Base-by-base conservation (phyloP, 345 rosid species). In the Iberis pinnata region DNA sequence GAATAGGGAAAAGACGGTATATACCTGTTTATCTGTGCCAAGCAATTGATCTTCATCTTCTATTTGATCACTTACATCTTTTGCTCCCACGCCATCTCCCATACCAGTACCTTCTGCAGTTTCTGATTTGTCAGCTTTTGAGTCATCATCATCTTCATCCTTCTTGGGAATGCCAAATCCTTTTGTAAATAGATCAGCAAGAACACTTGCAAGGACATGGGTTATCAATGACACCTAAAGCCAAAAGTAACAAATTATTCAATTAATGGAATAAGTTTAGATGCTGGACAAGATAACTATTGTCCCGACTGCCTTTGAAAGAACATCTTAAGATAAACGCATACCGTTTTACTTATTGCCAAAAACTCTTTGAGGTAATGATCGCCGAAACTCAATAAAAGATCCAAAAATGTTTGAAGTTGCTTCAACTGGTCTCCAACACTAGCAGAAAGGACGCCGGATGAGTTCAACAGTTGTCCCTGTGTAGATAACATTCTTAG, bases 1-100 rank as follows among this genome's bases (percentile, higher is more conserved):
- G 22, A 20, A 32, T 53, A 18, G 39, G 49, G 52, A 48, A 41
- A 35, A 41, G 29, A 60, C 37, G 15, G 14, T n/a, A 43, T 35
- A 39, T 53, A 84, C 96, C 86, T 92, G 80, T 47, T 77, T 78
- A 62, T 78, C 72, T 49, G 77, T 54, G 43, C 88, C 95, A 49
- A 60, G 77, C 29, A 92, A 78, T 61, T 88, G 95, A 66, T 92
- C 98, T 70, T 88, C 96, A 62, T 92, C 89, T 40, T 70, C 73
- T 68, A 92, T 82, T 71, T 90, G 84, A 65, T 84, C 86, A 51
- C 98, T 84, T 63, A 84, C 89, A 81, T 90, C 96, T 11, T 77
- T 83, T 46, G 58, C 70, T 32, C 96, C 96, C 8, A 47, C 75
- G 45, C 96, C 98, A 70, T 84, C 95, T 13, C 98, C 96, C 93